Base-by-base conservation (phyloP, 2,329 filamentous ascomycete genomes). In the Colletotrichum tamarilloi region DNA sequence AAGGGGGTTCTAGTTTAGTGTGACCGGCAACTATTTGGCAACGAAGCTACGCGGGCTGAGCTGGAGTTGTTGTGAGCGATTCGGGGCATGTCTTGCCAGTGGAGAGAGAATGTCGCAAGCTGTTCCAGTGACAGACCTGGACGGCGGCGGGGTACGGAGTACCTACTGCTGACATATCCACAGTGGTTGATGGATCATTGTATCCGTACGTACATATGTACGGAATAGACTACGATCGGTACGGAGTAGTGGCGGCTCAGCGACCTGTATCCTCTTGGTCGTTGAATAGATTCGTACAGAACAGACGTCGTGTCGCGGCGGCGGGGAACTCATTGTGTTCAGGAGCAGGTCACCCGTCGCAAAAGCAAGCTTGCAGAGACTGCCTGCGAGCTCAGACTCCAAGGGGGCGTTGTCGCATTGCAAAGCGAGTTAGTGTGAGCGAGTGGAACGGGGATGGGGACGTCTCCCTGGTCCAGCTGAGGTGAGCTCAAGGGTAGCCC, bases 401-500 rank as follows among this genome's bases (percentile, higher is more conserved):
- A 56, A 56, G 58, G 16, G 67, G 71, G 42, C 58, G 52, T 59
- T 64, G 28, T 62, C 60, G 75, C 74, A 79, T 62, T 55, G 75
- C 74, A 79, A 81, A 75, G 76, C 72, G 77, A 78, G 75, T 79
- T 80, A 79, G 78, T 78, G 77, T 76, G 76, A 78, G 79, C 76
- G 76, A 80, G 60, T 70, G 71, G 70, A 70, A 73, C 79, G 79
- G 79, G 79, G 38, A 42, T 19, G 38, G 38, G 79, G 75, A 73
- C 32, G 32, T 12, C 32, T 35, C 9, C 32, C 76, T 76, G 76
- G 74, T 80, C 82, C 81, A 82, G 81, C 81, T 83, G 81, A 35
- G 32, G 32, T 35, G 81, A 82, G 80, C 80, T 79, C 32, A 35
- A 35, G 16, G 38, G 38, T 42, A 42, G 38, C 38, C 38, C 77